phyloP scores from a whole-genome alignment of 352 stramenopile genomes.

The Phytophthora melonis region DNA sequence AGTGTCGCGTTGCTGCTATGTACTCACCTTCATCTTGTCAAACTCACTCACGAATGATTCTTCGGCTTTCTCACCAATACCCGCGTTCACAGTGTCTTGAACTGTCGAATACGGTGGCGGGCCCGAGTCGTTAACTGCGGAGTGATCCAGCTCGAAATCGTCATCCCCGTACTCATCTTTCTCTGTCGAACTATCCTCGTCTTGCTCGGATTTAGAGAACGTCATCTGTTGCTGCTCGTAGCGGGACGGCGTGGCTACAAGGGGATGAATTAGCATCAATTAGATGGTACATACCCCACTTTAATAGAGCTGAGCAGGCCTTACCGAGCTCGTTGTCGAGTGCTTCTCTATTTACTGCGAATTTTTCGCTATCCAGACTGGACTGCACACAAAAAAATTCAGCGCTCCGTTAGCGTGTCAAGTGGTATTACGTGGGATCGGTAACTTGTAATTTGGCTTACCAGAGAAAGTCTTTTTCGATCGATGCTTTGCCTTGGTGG shows the following conservation, averaged over 20 bases:
- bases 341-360: slow-evolving; percentile 71
- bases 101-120: slow-evolving; percentile 3
- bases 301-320: slow-evolving; percentile 1
- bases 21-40: slow-evolving; percentile 50
- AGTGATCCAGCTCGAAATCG: slow-evolving; percentile 74
- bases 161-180: slow-evolving; percentile 66
- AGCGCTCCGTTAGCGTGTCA: background rate
- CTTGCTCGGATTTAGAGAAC: slow-evolving; percentile 30
- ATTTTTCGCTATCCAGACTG: slow-evolving; percentile 80
- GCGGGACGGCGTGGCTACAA: slow-evolving; percentile 43
- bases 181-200: slow-evolving; percentile 32
- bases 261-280: background rate
- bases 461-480: slow-evolving; percentile 54
- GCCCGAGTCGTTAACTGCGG: slow-evolving; percentile 29
- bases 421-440: no score
- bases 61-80: background rate
- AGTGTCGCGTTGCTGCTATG: background rate
- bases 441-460: background rate
- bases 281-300: background rate
- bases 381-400: slow-evolving; percentile 42
- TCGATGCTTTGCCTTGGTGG: slow-evolving; percentile 55
- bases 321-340: slow-evolving; percentile 58
- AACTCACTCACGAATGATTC: slow-evolving; percentile 47
- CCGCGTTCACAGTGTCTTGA: slow-evolving; percentile 5
- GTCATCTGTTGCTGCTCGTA: slow-evolving; percentile 46